Evolutionary conservation across 768 basidiomycete genomes (phyloP), one percentile per base, ranked within the genome.

Genomic region (Termitomyces sp.): DNA sequence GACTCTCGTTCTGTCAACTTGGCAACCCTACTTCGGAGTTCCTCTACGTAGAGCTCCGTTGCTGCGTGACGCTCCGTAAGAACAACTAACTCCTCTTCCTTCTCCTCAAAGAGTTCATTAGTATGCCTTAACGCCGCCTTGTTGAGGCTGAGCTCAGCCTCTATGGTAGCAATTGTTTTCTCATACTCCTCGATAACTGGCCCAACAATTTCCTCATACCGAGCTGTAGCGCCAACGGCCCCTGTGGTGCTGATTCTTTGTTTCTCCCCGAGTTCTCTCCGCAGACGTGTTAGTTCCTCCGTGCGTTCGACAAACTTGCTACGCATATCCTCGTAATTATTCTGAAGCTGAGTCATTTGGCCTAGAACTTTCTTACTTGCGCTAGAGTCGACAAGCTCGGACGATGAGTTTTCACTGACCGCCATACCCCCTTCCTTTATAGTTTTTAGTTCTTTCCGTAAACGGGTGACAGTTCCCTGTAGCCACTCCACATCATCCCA

Each of bases 111-210:
- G 72, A 97, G 79, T 64, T 95, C 92, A 69, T 97, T 96, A 53
- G 96, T 93, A 65, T 94, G 88, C 51, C 90, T 76, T 68, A 97
- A 75, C 20, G 94, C 92, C 1, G 91, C 92, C 51, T 89, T 81
- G 64, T 94, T 94, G 55, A 95, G 77, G 62, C 82, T 90, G 54
- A 97, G 78, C 72, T 96, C 94, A 0, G 90, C 91, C 71, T 99
- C 97, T 81, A 99, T 89, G 2, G 93, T 88, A 42, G 86, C 82
- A 62, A 98, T 96, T 1, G 94, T 93, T 78, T 96, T 94, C 78
- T 99, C 96, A 72, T 99, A 99, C 74, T 98, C 94, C 73, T 97
- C 92, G 52, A 99, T 97, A 64, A 99, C 94, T 2, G 96, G 96
- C 16, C 94, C 95, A 22, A 98, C 95, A 61, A 90, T 94, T 72